Evolutionary conservation across 257 asterid genomes (phyloP), one percentile per base, ranked within the genome.

Genomic region (Forsythia suspensa): DNA sequence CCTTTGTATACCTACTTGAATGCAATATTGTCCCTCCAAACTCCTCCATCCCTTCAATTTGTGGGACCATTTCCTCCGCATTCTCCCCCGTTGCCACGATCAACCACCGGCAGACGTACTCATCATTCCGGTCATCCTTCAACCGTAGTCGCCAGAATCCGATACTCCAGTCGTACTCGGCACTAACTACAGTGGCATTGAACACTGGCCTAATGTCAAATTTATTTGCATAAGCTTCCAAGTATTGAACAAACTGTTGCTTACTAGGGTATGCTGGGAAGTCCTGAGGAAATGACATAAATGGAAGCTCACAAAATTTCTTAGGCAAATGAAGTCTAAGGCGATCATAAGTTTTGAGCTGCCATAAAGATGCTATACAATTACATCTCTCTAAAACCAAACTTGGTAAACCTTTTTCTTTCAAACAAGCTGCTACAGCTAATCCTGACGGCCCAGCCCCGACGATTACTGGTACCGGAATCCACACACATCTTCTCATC

Each of bases 361-460:
- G 94, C 98, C 98, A 94, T 0, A 94, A 71, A 0, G 98, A 91
- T 2, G 98, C 97, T 78, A 94, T 84, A 82, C 98, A 92, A 79
- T 80, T 85, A 0, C 92, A 91, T 82, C 98, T 82, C 86, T 94
- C 97, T 11, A 94, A 41, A 1, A 94, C 75, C 12, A 90, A 72
- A 3, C 94, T 88, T 1, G 95, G 94, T 5, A 92, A 85, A 0
- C 92, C 92, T 15, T 80, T 79, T 13, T 80, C 87, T 65, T 82
- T 84, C 73, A 94, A 55, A 73, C 98, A 92, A 1, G 97, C 97
- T 0, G 97, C 94, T 6, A 84, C 94, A 0, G 98, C 98, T 10
- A 94, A 84, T 0, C 98, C 97, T 29, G 97, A 91, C 0, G 98
- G 97, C 5, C 98, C 97, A 0, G 97, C 98, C 0, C 98, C 98